Conservation (phyloP, 139 green algal species). For the Chlamydomonas sp. region DNA sequence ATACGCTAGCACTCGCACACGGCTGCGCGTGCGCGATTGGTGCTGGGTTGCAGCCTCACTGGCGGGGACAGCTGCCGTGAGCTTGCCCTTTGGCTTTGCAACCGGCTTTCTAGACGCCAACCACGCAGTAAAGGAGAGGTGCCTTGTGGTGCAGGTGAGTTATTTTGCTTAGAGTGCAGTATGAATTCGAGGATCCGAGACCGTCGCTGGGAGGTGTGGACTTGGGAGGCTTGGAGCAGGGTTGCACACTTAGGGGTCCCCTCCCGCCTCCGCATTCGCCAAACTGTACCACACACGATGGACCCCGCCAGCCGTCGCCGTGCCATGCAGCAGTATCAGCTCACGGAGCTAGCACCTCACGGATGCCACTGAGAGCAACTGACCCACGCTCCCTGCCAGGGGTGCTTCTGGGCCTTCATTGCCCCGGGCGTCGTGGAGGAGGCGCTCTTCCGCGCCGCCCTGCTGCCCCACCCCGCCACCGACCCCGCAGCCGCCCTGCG, state of each 20-base stretch:
- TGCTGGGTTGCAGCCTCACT: background rate
- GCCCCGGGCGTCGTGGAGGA: background rate
- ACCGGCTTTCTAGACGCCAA: background rate
- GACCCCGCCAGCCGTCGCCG: too few relatives aligned
- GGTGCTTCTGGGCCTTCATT: background rate
- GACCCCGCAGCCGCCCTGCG: background rate
- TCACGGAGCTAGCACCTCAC: background rate
- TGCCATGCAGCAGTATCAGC: too few relatives aligned
- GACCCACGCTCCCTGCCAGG: background rate
- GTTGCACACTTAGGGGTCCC: too few relatives aligned
- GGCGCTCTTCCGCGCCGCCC: background rate
- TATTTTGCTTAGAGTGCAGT: background rate
- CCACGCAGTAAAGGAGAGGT: background rate
- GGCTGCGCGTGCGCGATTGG: background rate
- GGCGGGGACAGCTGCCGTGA: background rate
- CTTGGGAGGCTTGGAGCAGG: too few relatives aligned
- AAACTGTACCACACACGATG: too few relatives aligned
- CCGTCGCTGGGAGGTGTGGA: too few relatives aligned
- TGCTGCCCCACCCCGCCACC: conserved; percentile 14
- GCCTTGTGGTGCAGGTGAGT: background rate
- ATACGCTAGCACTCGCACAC: too few relatives aligned
- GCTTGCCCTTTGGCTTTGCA: background rate
- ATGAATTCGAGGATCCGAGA: too few relatives aligned
- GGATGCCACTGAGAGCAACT: background rate
- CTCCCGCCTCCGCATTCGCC: too few relatives aligned